Conservation (phyloP, 169 alveolate species). For the Eimeria acervulina region DNA sequence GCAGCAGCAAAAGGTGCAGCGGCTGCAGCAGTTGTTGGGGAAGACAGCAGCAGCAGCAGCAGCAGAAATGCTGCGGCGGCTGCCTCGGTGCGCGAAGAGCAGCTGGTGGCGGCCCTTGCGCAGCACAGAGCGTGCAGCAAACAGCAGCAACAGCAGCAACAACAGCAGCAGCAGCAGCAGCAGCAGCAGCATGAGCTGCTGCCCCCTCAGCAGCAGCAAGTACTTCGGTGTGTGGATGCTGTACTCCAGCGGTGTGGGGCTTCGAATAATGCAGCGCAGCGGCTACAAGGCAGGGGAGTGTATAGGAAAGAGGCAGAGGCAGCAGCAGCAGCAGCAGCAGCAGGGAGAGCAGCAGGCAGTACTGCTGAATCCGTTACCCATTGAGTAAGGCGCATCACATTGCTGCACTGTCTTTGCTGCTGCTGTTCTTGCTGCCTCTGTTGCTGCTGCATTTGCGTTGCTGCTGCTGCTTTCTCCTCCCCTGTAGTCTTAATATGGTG, state of each 20-base stretch:
- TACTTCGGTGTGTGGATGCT: slow-evolving; percentile 68
- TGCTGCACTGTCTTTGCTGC: not conserved
- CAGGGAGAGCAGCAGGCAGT: not conserved
- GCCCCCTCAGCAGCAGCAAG: slow-evolving; percentile 71
- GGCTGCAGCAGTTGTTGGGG: not conserved
- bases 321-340: slow-evolving; percentile 20
- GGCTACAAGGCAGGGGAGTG: slow-evolving; percentile 63
- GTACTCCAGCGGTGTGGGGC: slow-evolving; percentile 66
- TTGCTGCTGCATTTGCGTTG: not conserved
- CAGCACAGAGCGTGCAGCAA: not conserved
- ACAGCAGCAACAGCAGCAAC: slow-evolving; percentile 14
- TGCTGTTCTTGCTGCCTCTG: not conserved
- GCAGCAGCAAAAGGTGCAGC: slow-evolving; percentile 15
- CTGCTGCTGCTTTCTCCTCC: not conserved
- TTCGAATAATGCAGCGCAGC: slow-evolving; percentile 33
- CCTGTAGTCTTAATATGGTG: not conserved
- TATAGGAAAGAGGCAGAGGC: slow-evolving; percentile 21
- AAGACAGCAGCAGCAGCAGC: slow-evolving; percentile 49
- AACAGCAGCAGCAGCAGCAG: slow-evolving; percentile 41
- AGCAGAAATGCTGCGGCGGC: not conserved
- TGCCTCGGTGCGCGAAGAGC: not conserved
- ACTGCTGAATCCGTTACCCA: not conserved
- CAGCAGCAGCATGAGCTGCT: slow-evolving; percentile 51
- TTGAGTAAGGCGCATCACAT: not conserved
- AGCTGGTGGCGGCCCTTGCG: slow-evolving; percentile 28